Evolutionary conservation across 2,329 filamentous ascomycete genomes (phyloP).

Genomic region (Metarhizium rileyi): DNA sequence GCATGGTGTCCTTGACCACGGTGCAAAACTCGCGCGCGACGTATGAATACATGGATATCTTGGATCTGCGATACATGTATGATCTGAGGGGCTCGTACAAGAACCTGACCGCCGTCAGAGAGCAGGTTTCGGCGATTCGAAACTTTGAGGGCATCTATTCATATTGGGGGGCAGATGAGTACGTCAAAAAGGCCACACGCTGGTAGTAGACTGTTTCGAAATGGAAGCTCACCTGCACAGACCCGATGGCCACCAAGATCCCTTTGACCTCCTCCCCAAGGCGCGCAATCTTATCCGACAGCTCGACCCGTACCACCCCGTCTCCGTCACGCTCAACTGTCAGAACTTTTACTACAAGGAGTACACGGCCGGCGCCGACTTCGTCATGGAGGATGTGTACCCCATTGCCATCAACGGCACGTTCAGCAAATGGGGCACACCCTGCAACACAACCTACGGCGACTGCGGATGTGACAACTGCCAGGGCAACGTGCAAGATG

Average conservation of each 20-base stretch:
- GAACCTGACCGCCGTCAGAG: constrained; percentile 29
- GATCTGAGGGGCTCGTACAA: constrained; percentile 34
- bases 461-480: constrained; percentile 57
- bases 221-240: no score
- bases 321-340: constrained; percentile 51
- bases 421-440: constrained; percentile 45
- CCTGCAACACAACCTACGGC: constrained; percentile 48
- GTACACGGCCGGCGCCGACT: constrained; percentile 45
- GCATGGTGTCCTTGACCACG: constrained; percentile 32
- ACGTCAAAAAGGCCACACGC: no score
- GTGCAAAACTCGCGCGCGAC: constrained; percentile 26
- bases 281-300: constrained; percentile 34
- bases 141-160: constrained; percentile 30
- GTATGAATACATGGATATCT: constrained; percentile 29
- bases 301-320: constrained; percentile 52
- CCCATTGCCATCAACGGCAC: constrained; percentile 47
- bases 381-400: constrained; percentile 51
- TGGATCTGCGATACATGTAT: constrained; percentile 33
- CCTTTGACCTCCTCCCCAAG: constrained; percentile 34
- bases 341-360: constrained; percentile 48
- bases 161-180: constrained; percentile 38
- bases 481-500: constrained; percentile 40
- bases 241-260: constrained; percentile 46
- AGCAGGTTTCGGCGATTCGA: constrained; percentile 30
- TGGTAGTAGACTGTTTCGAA: no score